Evolutionary conservation across 2,329 filamentous ascomycete species (phyloP).

Genomic region (Hansfordia pulvinata): DNA sequence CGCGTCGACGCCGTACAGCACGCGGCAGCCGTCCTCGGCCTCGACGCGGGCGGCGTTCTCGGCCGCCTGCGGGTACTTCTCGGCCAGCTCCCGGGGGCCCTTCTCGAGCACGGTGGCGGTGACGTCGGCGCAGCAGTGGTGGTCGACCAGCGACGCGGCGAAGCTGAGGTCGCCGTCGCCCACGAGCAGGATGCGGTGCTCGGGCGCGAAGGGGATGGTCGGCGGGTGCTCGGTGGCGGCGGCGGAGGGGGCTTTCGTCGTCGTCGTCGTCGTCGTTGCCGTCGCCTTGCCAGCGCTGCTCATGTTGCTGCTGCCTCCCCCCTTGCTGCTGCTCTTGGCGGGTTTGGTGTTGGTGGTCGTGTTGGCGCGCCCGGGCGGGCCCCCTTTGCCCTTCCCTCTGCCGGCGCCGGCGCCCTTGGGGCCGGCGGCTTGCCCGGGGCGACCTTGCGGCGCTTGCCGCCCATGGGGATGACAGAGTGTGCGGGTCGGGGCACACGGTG

Average conservation of each 20-base stretch:
- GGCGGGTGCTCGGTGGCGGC: constrained; percentile 18
- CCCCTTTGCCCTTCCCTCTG: too few species aligned
- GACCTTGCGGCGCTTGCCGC: too few species aligned
- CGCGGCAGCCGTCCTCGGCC: constrained; percentile 21
- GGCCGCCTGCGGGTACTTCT: constrained; percentile 62
- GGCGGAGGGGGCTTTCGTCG: constrained; percentile 3
- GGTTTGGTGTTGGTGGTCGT: too few species aligned
- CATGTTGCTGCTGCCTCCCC: constrained; percentile 1
- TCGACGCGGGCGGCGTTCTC: constrained; percentile 43
- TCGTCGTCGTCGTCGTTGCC: constrained; percentile 1
- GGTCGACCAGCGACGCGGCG: constrained; percentile 48
- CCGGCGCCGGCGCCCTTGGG: too few species aligned
- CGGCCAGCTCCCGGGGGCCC: constrained; percentile 37
- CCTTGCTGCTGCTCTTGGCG: constrained; percentile 5
- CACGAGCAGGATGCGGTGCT: constrained; percentile 59
- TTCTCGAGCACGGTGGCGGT: constrained; percentile 59
- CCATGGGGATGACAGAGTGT: too few species aligned
- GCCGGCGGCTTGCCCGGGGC: too few species aligned
- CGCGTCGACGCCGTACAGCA: constrained; percentile 55
- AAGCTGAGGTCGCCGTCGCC: constrained; percentile 78
- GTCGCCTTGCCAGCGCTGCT: too few species aligned
- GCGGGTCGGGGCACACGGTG: too few species aligned
- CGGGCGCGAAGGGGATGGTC: constrained; percentile 52
- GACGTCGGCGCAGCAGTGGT: constrained; percentile 53
- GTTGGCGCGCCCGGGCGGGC: too few species aligned